Percentiles rank a stretch among this genome's conserved stretches.
Conservation (phyloP, 352 stramenopile genomes). For the Phytophthora capsici region DNA sequence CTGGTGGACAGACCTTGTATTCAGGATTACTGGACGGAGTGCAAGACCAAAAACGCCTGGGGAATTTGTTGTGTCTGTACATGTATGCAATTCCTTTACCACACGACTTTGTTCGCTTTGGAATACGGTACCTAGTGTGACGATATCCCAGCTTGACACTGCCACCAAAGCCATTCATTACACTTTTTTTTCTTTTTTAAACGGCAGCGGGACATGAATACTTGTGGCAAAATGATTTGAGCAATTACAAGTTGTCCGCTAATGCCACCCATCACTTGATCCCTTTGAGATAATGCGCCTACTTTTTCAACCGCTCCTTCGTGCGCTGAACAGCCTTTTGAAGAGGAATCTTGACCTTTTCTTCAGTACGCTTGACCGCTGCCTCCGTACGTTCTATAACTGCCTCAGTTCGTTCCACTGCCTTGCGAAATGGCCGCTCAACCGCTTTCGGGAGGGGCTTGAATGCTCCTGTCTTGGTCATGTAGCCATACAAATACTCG, state of each 20-base stretch:
- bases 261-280: too few relatives aligned
- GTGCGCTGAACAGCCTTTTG: conserved; percentile 32
- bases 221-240: too few relatives aligned
- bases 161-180: too few relatives aligned
- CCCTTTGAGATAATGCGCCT: conserved; percentile 2
- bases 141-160: too few relatives aligned
- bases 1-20: not conserved
- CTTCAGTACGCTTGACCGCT: conserved; percentile 42
- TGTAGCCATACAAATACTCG: conserved; percentile 79
- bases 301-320: conserved; percentile 39
- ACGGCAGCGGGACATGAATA: too few relatives aligned
- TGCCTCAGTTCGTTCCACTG: conserved; percentile 39
- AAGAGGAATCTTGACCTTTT: conserved; percentile 25
- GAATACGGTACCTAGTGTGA: too few relatives aligned
- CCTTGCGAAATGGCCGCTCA: conserved; percentile 30
- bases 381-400: conserved; percentile 32
- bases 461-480: conserved; percentile 76
- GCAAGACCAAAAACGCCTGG: not conserved
- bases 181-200: too few relatives aligned
- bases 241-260: too few relatives aligned
- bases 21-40: conserved; percentile 9
- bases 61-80: not conserved
- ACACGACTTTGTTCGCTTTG: too few relatives aligned
- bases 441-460: conserved; percentile 53
- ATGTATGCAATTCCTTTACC: too few relatives aligned